Percentiles rank a stretch among this genome's conserved stretches.
Conservation (phyloP, 2,329 filamentous ascomycete species). For the Trichoderma gracile region DNA sequence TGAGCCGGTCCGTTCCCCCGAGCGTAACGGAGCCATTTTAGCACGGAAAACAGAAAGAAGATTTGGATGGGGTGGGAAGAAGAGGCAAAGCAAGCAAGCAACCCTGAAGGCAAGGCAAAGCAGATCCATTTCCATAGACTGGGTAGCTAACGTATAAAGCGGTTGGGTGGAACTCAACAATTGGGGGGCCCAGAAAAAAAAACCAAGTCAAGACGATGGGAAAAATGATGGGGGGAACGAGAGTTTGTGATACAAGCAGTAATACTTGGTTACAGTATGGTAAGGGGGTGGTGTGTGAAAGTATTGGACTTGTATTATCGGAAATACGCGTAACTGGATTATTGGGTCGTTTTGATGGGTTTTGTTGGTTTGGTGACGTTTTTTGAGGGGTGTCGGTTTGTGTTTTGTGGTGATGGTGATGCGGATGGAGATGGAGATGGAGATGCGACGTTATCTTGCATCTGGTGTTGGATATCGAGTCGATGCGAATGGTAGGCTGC, state of each 20-base stretch:
- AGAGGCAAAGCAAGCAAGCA: not conserved
- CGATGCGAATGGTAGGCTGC: not conserved
- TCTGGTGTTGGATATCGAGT: not conserved
- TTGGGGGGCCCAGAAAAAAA: slow-evolving; percentile 32
- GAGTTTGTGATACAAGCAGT: not conserved
- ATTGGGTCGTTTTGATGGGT: not conserved
- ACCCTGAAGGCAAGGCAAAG: not conserved
- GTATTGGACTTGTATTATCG: not conserved
- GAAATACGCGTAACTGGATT: not conserved
- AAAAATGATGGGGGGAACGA: slow-evolving; percentile 16
- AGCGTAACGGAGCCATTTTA: slow-evolving; percentile 6
- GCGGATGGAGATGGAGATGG: not conserved
- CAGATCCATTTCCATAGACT: not conserved
- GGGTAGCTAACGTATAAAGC: not conserved
- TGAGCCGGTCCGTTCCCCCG: slow-evolving; percentile 15
- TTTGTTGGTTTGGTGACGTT: slow-evolving; percentile 5
- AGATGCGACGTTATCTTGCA: not conserved
- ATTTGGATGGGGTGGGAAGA: not conserved
- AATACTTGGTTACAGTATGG: not conserved
- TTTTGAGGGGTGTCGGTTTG: not conserved
- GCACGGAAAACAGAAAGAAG: not conserved
- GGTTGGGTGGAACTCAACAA: slow-evolving; percentile 36
- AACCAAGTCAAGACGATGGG: not conserved
- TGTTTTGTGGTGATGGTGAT: not conserved
- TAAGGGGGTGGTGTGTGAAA: not conserved